Conservation (phyloP, 2,329 filamentous ascomycete species). For the Trichoderma sp. region DNA sequence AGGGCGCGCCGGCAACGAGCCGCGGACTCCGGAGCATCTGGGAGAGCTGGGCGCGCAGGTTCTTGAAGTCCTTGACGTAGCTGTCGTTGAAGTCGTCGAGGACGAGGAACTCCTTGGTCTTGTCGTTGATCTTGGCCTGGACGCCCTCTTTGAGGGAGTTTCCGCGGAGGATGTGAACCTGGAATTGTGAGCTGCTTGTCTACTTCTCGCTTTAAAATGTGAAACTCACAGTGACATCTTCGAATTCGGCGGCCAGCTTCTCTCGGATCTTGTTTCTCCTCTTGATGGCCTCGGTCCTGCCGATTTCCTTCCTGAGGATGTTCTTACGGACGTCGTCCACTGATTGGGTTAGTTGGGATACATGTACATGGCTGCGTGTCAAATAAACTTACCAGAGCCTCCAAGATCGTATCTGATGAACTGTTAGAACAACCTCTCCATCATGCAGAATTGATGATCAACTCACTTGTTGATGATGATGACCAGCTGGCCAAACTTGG, state of each 20-base stretch:
- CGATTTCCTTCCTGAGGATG: conserved; percentile 22
- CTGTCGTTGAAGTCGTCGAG: conserved; percentile 23
- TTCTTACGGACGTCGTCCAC: conserved; percentile 26
- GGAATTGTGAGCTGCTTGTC: background rate
- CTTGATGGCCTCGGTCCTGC: conserved; percentile 21
- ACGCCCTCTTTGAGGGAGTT: conserved; percentile 24
- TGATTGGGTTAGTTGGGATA: background rate
- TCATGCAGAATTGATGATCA: background rate
- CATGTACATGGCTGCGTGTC: background rate
- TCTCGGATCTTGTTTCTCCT: conserved; percentile 26
- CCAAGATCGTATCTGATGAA: conserved; percentile 22
- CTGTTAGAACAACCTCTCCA: background rate
- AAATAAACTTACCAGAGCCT: conserved; percentile 17
- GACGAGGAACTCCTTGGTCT: conserved; percentile 18
- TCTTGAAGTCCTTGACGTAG: conserved; percentile 25
- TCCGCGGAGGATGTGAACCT: conserved; percentile 22
- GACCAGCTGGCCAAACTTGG: conserved; percentile 23
- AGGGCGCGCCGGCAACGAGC: conserved; percentile 18
- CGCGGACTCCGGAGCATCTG: conserved; percentile 18
- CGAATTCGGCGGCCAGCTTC: conserved; percentile 23
- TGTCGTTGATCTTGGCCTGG: conserved; percentile 21
- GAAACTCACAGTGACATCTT: conserved; percentile 16
- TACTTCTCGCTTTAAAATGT: too few species aligned
- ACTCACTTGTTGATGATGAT: conserved; percentile 26
- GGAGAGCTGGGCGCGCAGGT: conserved; percentile 10